Base-by-base conservation (phyloP, 163 green algal genomes). In the Coccomyxa subellipsoidea region DNA sequence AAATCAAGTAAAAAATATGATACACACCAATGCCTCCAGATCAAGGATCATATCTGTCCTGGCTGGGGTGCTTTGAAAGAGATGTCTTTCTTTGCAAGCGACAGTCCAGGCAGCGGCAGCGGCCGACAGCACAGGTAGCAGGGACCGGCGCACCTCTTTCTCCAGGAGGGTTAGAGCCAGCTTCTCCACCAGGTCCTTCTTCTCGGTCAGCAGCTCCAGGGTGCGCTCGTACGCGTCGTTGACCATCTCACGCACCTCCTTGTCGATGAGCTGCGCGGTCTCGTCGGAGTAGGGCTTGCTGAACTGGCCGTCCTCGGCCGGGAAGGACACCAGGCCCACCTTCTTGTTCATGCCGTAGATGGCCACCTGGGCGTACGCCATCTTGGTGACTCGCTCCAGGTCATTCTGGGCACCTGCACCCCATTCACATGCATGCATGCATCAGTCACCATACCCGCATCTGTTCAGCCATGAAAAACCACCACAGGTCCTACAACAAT, bases 331-430 rank as follows among this genome's bases (percentile, higher is more conserved):
- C 81, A 99, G 89, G 70, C 97, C 97, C 9, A 99, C 72, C 73
- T 92, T 93, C 47, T 96, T 89, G 81, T 95, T 98, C 94, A 99
- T 98, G 85, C 97, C 96, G 81, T 99, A 99, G 54, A 98, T 84
- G 10, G 89, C 90, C 31, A 95, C 91, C 83, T 96, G 92, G 7
- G 86, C 88, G 87, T 99, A 99, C 0, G 97, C 96, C 93, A 98
- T 97, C 86, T 98, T 95, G 7, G 97, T 99, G 23, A 99, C 90
- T 66, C 94, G 93, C 90, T 99, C 96, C 84, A 99, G 89, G 90
- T 99, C 97, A 84, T 99, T 99, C 87, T 99, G 95, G 2, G 97
- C 97, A 18, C 93, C 93, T 79, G 92, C 34, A 94, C 47, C 21
- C 47, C 47, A 76, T 10, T 27, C n/a, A n/a, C n/a, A 18, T 18